Base-by-base conservation (phyloP, 2,329 filamentous ascomycete genomes). In the Colletotrichum musicola region DNA sequence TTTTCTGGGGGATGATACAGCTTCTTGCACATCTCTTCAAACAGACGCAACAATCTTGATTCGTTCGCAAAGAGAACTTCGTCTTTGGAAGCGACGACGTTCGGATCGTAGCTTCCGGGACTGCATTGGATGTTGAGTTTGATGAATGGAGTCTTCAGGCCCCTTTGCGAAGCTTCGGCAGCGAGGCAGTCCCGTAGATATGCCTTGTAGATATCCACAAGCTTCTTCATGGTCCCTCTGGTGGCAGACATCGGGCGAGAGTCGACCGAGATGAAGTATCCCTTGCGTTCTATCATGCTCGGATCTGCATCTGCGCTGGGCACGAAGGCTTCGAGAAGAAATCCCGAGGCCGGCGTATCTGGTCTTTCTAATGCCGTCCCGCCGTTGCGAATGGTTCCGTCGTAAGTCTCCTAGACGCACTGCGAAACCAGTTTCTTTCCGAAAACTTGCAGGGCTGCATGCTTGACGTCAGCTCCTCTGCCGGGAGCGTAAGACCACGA, bases 21-120 rank as follows among this genome's bases (percentile, higher is more conserved):
- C 6, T 78, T 75, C 35, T 75, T 72, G 22, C 84, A 86, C 18
- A 88, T 74, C 1, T 71, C 71, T 40, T 81, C 81, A 57, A 89
- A 88, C 18, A 82, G 76, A n/a, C 79, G 72, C 2, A 88, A 71
- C 0, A 88, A 51, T 2, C 61, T 56, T 2, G 77, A 55, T 70
- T 90, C 86, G 58, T 93, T 81, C 4, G 81, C 82, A 74, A 95
- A 94, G 1, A 93, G 74, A 2, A 95, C 85, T 73, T 93, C 88
- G 64, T 93, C 89, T 75, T 95, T 95, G 4, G 88, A 82, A 4
- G 92, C 88, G 68, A 93, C 89, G 6, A 94, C 78, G 72, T 94
- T 95, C 1, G 85, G 82, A 77, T 95, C 92, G 73, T 95, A 95
- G 66, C 83, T 89, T 30, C 84, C 84, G 1, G 81, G 75, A 0